Evolutionary conservation across 495 filamentous ascomycete species (phyloP).

Genomic region (Glonium stellatum): DNA sequence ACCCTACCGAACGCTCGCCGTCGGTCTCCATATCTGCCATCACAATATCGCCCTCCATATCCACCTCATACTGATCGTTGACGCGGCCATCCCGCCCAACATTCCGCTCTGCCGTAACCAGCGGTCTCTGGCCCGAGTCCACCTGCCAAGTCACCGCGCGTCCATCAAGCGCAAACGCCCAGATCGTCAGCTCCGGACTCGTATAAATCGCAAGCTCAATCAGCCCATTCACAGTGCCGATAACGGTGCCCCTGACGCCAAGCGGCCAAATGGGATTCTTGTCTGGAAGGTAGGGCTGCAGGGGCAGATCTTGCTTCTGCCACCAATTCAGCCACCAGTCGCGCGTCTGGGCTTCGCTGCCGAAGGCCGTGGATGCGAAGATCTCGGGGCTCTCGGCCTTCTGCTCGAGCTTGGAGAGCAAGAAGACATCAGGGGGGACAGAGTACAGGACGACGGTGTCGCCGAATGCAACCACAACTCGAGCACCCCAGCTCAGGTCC

Average conservation of each 20-base stretch:
- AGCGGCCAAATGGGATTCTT: constrained; percentile 20
- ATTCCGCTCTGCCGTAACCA: not conserved
- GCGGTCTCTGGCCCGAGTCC: not conserved
- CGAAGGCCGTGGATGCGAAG: not conserved
- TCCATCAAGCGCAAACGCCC: constrained; percentile 21
- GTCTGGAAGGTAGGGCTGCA: not conserved
- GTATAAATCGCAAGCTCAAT: constrained; percentile 22
- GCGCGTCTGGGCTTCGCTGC: constrained; percentile 1
- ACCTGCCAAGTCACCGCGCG: constrained; percentile 17
- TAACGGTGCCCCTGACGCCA: constrained; percentile 13
- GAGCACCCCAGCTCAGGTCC: constrained; percentile 54
- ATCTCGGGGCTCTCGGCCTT: constrained; percentile 13
- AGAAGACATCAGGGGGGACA: constrained; percentile 55
- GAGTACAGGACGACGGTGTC: constrained; percentile 53
- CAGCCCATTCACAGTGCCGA: constrained; percentile 14
- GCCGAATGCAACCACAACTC: constrained; percentile 55
- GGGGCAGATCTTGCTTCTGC: not conserved
- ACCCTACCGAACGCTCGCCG: constrained; percentile 7
- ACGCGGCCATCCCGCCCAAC: constrained; percentile 13
- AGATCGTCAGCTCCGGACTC: constrained; percentile 22
- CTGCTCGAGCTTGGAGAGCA: constrained; percentile 18
- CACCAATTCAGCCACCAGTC: constrained; percentile 25
- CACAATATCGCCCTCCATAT: constrained; percentile 44
- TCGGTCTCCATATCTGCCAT: constrained; percentile 43
- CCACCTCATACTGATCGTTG: constrained; percentile 20